Conservation (phyloP, 306 rosid species). For the Prosopis cineraria region DNA sequence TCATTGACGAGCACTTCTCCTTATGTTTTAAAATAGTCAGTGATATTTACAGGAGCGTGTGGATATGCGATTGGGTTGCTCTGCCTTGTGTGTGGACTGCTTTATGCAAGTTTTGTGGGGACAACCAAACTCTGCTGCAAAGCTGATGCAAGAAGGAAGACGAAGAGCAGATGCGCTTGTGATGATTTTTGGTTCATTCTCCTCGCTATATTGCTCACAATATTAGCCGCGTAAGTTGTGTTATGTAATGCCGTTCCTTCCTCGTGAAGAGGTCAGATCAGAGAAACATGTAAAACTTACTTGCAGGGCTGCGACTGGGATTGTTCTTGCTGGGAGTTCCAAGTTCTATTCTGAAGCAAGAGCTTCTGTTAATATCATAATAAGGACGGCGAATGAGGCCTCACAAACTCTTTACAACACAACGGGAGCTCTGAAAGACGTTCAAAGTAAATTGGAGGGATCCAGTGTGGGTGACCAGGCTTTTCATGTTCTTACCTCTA, state of each 20-base stretch:
- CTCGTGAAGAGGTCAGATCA: not conserved
- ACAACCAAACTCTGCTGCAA: conserved; percentile 39
- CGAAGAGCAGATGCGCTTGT: conserved; percentile 27
- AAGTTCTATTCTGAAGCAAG: conserved; percentile 55
- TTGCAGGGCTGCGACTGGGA: conserved; percentile 58
- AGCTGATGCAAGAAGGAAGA: conserved; percentile 34
- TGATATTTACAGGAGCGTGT: conserved; percentile 64
- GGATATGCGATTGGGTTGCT: conserved; percentile 69
- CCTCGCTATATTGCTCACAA: conserved; percentile 44
- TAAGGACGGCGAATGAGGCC: conserved; percentile 64
- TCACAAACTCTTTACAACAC: conserved; percentile 58
- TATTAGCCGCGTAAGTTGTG: conserved; percentile 61
- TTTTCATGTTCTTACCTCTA: conserved; percentile 45
- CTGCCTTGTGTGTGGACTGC: conserved; percentile 70
- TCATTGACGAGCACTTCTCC: conserved; percentile 2
- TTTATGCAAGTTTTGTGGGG: conserved; percentile 43
- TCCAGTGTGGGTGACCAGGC: conserved; percentile 28
- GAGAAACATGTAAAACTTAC: not conserved
- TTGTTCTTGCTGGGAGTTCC: conserved; percentile 58
- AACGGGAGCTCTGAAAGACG: conserved; percentile 51
- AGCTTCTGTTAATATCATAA: conserved; percentile 52
- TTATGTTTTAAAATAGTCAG: conserved; percentile 53
- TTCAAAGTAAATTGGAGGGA: conserved; percentile 37
- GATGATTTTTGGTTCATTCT: conserved; percentile 39
- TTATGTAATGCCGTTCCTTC: not conserved